These are phyloP conservation scores for Microascus cirrosus DNA, from an alignment of 2,329 filamentous ascomycete genomes.

Conservation along the genomic window DNA sequence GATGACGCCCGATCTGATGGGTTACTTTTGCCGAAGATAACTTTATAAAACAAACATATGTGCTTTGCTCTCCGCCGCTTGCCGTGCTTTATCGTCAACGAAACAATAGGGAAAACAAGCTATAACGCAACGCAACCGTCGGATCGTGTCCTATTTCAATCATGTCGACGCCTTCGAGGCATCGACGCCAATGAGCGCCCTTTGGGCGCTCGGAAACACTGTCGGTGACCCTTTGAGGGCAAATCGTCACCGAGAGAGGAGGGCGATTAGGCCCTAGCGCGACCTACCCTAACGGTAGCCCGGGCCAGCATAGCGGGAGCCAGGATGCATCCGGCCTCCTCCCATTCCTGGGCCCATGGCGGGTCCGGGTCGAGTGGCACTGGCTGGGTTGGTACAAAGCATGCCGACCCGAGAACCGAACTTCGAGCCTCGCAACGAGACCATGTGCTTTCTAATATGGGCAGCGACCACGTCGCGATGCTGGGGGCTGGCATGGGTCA, in stretches of 20 bases:
- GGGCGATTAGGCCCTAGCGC: constrained; percentile 2
- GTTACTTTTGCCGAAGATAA: constrained; percentile 36
- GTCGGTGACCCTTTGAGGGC: not conserved
- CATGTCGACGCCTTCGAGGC: not conserved
- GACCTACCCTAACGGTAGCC: constrained; percentile 37
- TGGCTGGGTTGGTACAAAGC: constrained; percentile 93
- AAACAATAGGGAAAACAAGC: not conserved
- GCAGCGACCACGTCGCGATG: constrained; percentile 88
- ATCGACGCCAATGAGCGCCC: not conserved
- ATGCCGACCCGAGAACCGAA: constrained; percentile 97
- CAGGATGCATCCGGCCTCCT: constrained; percentile 43
- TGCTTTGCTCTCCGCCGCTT: not conserved
- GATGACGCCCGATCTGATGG: constrained; percentile 43
- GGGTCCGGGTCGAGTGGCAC: constrained; percentile 79
- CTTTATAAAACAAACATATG: constrained; percentile 19
- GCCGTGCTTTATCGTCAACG: not conserved
- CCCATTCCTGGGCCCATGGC: constrained; percentile 56
- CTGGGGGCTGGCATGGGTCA: constrained; percentile 76
- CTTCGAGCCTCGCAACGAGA: constrained; percentile 93
- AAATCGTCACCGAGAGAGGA: not conserved
- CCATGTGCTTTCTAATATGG: constrained; percentile 98
- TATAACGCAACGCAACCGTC: not conserved
- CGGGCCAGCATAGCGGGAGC: constrained; percentile 43
- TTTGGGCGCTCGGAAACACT: not conserved
- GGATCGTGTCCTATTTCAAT: not conserved